Evolutionary conservation across 371 early-diverging fungal genomes (phyloP), one percentile per base, ranked within the genome.

Genomic region (Haplosporangium sp.): DNA sequence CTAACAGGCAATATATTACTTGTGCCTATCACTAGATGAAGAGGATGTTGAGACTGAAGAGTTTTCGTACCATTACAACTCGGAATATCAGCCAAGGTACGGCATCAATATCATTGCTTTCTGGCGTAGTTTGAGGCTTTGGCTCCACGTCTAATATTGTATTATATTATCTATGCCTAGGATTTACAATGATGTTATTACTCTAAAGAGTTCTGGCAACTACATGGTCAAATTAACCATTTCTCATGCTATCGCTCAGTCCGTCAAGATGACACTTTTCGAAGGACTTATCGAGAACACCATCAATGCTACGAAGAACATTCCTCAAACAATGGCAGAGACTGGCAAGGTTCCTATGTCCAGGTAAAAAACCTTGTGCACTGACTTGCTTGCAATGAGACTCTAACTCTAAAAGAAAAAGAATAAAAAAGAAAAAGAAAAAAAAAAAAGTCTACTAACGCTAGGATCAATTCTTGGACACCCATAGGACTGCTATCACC

Each of bases 11-110:
- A 20, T 9, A 42, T n/a, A 38, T 3, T 40, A 6, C 19, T 17
- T 11, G 8, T 39, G 5, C 60, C 60, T 11, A 71, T 84, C 35
- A 58, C 19, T 76, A 86, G 93, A 89, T 44, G 78, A 87, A 7
- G 92, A 90, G 60, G 95, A 95, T 72, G 89, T 96, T 55, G 95
- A 96, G 77, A 90, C 90, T 37, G 98, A 98, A 68, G 96, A 96
- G 77, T 95, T 98, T 83, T 91, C 94, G 75, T 96, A 94, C 82
- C 92, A 94, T 68, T 96, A 96, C 86, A 94, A 94, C 77, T 72
- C 87, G 77, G 53, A 87, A 86, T 58, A 91, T 92, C 65, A 94
- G 86, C 83, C 94, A 89, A 76, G 91, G 90, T 74, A 87, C 63
- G 45, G 13, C 50, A n/a, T 39, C 13, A 45, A 20, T 37, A 61